These are phyloP conservation scores for Phytophthora sp. DNA, from an alignment of 352 stramenopile genomes.

Conservation along the genomic window DNA sequence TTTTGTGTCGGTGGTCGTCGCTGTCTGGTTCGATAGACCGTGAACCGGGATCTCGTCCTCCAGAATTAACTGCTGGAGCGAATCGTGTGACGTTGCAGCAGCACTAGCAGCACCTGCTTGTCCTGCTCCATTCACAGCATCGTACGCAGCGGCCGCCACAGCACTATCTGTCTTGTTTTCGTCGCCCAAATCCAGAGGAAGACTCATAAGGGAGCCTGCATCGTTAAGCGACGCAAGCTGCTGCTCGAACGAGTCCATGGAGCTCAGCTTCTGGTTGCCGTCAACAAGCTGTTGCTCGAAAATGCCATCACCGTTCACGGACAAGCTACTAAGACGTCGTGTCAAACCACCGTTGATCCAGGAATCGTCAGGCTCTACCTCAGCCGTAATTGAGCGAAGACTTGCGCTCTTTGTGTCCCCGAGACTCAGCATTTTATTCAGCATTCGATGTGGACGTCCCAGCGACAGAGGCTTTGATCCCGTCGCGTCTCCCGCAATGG, in stretches of 20 bases:
- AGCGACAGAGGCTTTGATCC: constrained; percentile 22
- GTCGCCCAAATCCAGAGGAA: constrained; percentile 34
- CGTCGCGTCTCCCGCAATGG: constrained; percentile 16
- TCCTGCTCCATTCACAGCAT: constrained; percentile 26
- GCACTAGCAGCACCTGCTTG: neutral
- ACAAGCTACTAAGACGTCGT: constrained; percentile 58
- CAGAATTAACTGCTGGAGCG: constrained; percentile 46
- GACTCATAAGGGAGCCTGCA: constrained; percentile 38
- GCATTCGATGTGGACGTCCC: constrained; percentile 30
- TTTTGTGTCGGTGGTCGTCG: constrained; percentile 23
- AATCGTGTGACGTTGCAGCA: constrained; percentile 29
- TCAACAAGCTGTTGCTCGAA: constrained; percentile 44
- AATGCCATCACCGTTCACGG: constrained; percentile 33
- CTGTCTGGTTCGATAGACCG: constrained; percentile 17
- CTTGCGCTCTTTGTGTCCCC: constrained; percentile 59
- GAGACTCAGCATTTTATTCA: constrained; percentile 64
- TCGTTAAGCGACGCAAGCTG: constrained; percentile 50
- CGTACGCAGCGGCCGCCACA: constrained; percentile 27
- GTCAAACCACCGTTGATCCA: constrained; percentile 60
- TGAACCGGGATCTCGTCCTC: constrained; percentile 44
- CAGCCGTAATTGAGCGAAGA: constrained; percentile 57
- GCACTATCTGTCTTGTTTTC: constrained; percentile 30
- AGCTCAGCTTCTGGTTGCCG: constrained; percentile 40
- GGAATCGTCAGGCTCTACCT: constrained; percentile 52
- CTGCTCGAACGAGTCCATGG: constrained; percentile 46